These are phyloP conservation scores for Anisodus acutangulus DNA, from an alignment of 257 asterid species.

Conservation along the genomic window DNA sequence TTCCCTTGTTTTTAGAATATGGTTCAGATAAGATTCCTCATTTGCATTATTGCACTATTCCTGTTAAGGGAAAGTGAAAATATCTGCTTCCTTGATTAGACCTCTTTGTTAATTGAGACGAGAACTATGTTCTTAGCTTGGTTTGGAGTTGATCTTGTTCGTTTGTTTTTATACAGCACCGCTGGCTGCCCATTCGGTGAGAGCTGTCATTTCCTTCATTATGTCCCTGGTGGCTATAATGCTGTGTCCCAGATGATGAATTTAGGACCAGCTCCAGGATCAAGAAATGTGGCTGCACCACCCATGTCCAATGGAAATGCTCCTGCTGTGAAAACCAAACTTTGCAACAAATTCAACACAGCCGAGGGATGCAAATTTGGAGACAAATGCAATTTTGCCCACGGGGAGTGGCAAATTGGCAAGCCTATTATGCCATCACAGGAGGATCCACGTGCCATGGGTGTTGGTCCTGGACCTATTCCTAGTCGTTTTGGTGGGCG, in stretches of 20 bases:
- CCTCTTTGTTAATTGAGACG: slow-evolving; percentile 11
- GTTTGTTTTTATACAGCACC: slow-evolving; percentile 51
- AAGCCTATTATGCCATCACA: slow-evolving; percentile 55
- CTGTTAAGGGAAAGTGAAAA: neutral
- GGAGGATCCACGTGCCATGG: slow-evolving; percentile 56
- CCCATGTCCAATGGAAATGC: slow-evolving; percentile 57
- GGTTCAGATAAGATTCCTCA: neutral
- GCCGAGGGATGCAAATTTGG: slow-evolving; percentile 96
- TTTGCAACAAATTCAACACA: slow-evolving; percentile 75
- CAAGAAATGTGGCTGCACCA: slow-evolving; percentile 48
- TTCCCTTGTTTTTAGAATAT: neutral
- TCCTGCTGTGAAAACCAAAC: slow-evolving; percentile 60
- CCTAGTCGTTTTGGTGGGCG: slow-evolving; percentile 56
- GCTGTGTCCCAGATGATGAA: slow-evolving; percentile 89
- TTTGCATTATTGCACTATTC: neutral
- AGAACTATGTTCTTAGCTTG: neutral
- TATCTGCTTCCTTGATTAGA: neutral
- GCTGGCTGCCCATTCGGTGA: slow-evolving; percentile 76
- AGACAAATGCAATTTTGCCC: slow-evolving; percentile 87
- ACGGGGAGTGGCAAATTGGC: slow-evolving; percentile 93
- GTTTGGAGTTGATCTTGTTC: neutral
- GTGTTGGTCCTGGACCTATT: slow-evolving; percentile 56
- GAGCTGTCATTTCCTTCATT: slow-evolving; percentile 92
- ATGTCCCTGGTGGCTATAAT: slow-evolving; percentile 84
- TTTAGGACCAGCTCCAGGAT: slow-evolving; percentile 62